A percentile compares a stretch with the other conserved stretches of the same genome.
Conservation (phyloP, 73 alveolate species). For the Paramecium caudatum region DNA sequence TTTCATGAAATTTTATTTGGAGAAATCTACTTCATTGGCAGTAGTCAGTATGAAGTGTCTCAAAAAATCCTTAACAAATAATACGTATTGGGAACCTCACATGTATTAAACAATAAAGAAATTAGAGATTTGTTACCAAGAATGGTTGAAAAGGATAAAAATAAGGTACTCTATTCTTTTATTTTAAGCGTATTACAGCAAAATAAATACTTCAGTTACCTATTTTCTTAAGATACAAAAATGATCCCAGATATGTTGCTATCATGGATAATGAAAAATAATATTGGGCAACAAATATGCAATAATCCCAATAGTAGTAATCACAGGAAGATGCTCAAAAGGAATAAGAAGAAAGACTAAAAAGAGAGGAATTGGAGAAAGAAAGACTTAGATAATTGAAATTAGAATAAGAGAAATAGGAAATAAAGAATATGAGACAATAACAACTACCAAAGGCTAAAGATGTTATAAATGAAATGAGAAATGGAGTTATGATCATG, state of each 20-base stretch:
- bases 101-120: not conserved
- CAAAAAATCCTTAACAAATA: conserved; percentile 57
- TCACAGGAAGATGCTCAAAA: not conserved
- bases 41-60: conserved; percentile 74
- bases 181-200: conserved; percentile 64
- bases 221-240: conserved; percentile 4
- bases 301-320: not conserved
- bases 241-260: conserved; percentile 3
- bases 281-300: conserved; percentile 20
- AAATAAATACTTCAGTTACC: conserved; percentile 61
- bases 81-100: conserved; percentile 25
- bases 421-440: not conserved
- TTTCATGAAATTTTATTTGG: conserved; percentile 73
- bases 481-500: conserved; percentile 62
- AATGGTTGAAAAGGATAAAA: conserved; percentile 70
- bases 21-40: conserved; percentile 73
- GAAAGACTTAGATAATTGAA: not conserved
- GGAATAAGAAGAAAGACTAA: not conserved
- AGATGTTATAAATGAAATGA: conserved; percentile 25
- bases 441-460: not conserved
- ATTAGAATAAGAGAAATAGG: not conserved
- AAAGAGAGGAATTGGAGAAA: not conserved
- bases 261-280: conserved; percentile 43
- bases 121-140: conserved; percentile 62
- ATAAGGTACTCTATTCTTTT: not conserved